Base-by-base conservation (phyloP, 2,329 filamentous ascomycete species). In the Aspergillus ibericus region DNA sequence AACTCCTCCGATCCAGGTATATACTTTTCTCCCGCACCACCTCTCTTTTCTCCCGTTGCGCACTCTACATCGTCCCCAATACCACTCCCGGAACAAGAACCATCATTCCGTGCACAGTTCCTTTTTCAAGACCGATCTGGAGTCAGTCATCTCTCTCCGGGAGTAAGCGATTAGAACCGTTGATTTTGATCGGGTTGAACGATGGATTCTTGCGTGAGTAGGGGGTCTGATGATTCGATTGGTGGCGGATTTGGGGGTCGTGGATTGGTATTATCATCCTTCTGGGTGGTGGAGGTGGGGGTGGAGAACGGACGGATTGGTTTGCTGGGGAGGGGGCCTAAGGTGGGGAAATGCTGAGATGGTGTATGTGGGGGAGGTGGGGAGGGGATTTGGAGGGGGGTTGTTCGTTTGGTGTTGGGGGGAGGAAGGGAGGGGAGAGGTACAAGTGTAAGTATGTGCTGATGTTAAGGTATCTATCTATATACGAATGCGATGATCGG, bases 161-260 rank as follows among this genome's bases (percentile, higher is more conserved):
- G 59, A 61, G 2, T 68, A 69, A 13, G 67, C 63, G 0, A 68
- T 80, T 15, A 58, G 72, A 9, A 9, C 77, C 79, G 58, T 67
- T 81, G 0, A 58, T 81, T 16, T 64, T 81, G 27, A 69, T 68
- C 2, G 80, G 80, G 0, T 59, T 82, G 56, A 80, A 80, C 77
- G 3, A 81, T 80, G 35, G 80, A 82, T 65, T 80, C 82, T 60
- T 82, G 80, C 54, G 78, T 82, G 13, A 80, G 76, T 57, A 82
- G n/a, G n/a, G n/a, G n/a, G n/a, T n/a, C 80, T 4, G n/a, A 78
- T 77, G 2, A 73, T 76, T 22, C 75, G 80, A 7, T 80, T 81
- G 78, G 80, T 80, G 1, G 75, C 70, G 16, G 82, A 82, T 59
- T 55, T 82, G 42, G 72, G 74, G 5, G 76, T 82, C 15, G 74